A percentile compares a stretch with the other conserved stretches of the same genome.
Conservation (phyloP, 2,329 filamentous ascomycete species). For the Aschersonia sp. region DNA sequence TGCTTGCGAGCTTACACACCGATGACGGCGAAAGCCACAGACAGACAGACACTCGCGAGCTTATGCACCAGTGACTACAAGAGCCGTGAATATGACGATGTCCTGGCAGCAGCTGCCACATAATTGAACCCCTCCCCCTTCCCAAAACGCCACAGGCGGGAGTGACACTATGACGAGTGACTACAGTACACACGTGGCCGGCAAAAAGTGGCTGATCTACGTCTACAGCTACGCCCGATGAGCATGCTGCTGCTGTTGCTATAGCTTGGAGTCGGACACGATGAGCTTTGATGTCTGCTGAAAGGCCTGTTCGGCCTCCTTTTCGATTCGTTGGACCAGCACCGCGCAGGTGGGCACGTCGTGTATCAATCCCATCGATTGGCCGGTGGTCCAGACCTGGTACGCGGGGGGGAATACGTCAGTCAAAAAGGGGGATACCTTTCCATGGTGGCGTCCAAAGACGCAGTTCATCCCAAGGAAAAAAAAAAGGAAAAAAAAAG, state of each 20-base stretch:
- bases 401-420: constrained; percentile 6
- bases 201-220: no score
- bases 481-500: not conserved
- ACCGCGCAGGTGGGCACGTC: constrained; percentile 65
- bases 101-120: no score
- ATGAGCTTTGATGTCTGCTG: constrained; percentile 43
- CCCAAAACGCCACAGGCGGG: no score
- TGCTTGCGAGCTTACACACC: no score
- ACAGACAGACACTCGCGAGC: no score
- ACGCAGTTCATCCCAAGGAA: constrained; percentile 3
- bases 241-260: constrained; percentile 8
- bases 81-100: no score
- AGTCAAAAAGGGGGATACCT: not conserved
- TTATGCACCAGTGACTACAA: no score
- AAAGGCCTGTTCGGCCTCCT: constrained; percentile 55
- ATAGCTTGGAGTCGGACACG: constrained; percentile 44
- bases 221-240: no score
- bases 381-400: constrained; percentile 91
- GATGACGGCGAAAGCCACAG: no score
- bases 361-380: constrained; percentile 81
- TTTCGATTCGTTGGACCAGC: constrained; percentile 59
- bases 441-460: not conserved
- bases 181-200: no score
- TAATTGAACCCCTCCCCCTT: no score
- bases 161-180: no score